Evolutionary conservation across 306 rosid genomes (phyloP).

Genomic region (Alnus glutinosa): DNA sequence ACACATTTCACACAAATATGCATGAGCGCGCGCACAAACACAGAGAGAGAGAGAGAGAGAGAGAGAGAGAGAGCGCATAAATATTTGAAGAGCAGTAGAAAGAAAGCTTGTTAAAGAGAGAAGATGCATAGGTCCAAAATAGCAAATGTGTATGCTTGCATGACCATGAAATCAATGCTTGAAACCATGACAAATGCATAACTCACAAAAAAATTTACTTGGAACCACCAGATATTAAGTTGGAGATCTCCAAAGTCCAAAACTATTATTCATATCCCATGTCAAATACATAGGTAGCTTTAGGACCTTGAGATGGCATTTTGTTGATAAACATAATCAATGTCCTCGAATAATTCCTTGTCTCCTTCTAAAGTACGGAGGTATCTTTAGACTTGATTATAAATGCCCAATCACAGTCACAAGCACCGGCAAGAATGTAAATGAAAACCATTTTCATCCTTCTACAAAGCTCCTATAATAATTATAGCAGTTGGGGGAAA

Average conservation of each 20-base stretch:
- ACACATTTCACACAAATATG: too few relatives aligned
- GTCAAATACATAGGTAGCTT: not conserved
- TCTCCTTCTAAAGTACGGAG: not conserved
- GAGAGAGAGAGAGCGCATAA: not conserved
- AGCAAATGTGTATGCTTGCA: not conserved
- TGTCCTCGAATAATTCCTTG: constrained; percentile 4
- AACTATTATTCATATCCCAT: not conserved
- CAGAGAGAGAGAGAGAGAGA: not conserved
- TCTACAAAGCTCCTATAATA: not conserved
- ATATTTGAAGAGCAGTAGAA: not conserved
- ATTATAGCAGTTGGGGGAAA: not conserved
- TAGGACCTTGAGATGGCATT: not conserved
- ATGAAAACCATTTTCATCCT: not conserved
- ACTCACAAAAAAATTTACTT: not conserved
- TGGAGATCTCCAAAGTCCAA: not conserved
- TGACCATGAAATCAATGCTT: not conserved
- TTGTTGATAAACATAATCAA: not conserved
- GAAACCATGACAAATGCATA: not conserved
- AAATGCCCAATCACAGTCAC: not conserved
- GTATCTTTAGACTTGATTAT: not conserved
- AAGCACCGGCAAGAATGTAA: not conserved
- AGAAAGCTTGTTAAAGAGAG: too few relatives aligned
- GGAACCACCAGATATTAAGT: not conserved
- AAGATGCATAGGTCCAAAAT: not conserved
- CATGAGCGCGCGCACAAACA: too few relatives aligned